phyloP scores from a whole-genome alignment of 176 grass and related monocot species.

The Calamus simplicifolius region DNA sequence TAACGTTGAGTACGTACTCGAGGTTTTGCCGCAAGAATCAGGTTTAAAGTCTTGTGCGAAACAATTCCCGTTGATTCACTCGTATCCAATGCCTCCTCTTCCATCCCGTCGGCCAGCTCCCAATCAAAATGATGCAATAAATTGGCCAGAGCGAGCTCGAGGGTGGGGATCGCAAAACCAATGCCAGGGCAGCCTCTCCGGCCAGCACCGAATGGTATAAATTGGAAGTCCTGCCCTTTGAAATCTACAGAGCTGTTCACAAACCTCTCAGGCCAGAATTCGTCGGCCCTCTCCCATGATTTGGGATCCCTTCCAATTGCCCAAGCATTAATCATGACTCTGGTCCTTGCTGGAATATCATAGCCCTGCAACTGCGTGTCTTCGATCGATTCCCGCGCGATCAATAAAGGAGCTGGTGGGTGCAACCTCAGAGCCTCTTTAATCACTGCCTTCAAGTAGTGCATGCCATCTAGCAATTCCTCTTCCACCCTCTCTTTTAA shows the following conservation, averaged over 20 bases:
- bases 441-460: slow-evolving; percentile 15
- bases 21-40: slow-evolving; percentile 26
- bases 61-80: slow-evolving; percentile 14
- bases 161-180: background rate
- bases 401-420: slow-evolving; percentile 11
- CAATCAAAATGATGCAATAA: slow-evolving; percentile 44
- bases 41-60: background rate
- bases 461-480: slow-evolving; percentile 15
- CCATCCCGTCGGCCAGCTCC: slow-evolving; percentile 26
- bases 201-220: slow-evolving; percentile 29
- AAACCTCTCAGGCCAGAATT: slow-evolving; percentile 37
- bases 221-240: slow-evolving; percentile 7
- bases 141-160: slow-evolving; percentile 30
- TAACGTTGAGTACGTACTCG: background rate
- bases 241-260: background rate
- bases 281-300: slow-evolving; percentile 24
- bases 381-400: slow-evolving; percentile 26
- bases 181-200: slow-evolving; percentile 28
- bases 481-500: slow-evolving; percentile 5
- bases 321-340: slow-evolving; percentile 55
- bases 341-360: slow-evolving; percentile 17
- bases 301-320: slow-evolving; percentile 29
- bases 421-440: slow-evolving; percentile 53
- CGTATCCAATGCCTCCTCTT: slow-evolving; percentile 23
- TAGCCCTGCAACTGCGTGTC: slow-evolving; percentile 31